Base-by-base conservation (phyloP, 495 filamentous ascomycete species). In the Pseudotulostoma volvatum region DNA sequence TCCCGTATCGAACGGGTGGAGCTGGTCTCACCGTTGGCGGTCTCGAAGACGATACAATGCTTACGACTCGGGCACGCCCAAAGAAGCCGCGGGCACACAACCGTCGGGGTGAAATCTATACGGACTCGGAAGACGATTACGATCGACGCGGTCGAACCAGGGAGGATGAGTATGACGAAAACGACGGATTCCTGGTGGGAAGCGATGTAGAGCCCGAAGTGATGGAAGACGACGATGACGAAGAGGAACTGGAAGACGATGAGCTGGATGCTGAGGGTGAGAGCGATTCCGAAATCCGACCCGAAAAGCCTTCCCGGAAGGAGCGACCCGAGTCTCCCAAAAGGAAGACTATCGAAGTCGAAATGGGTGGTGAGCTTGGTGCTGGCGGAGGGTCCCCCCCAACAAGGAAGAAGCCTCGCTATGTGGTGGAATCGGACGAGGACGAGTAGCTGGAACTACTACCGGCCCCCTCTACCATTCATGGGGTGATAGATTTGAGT, bases 121-220 rank as follows among this genome's bases (percentile, higher is more conserved):
- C 67, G n/a, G 61, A 76, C 42, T 61, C 72, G 20, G 58, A 71
- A 42, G 56, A 70, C 1, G 81, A 93, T 18, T 74, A 77, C 41
- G 62, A 67, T 1, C 71, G 74, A 25, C 65, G 76, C 31, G 73
- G 75, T 2, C 62, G 67, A 17, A 70, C 68, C 13, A 67, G 71
- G 15, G 73, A 83, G 44, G 84, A 95, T 50, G 81, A 88, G 52
- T 95, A 86, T 48, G 80, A 85, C 44, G 72, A 77, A 50, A 79
- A 83, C 17, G 81, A 86, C 46, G 80, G 76, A 4, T 86, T 86
- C 55, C 58, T 86, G 39, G 81, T 81, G 7, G 70, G 69, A 25
- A 84, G 79, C 47, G 81, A 81, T 39, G 77, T 83, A 43, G 81
- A 81, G 28, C 58, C 74, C 7, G 75, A 74, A 44, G 63, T 68